Base-by-base conservation (phyloP, 1,284 basidiomycete genomes). In the Baeospora myosura region DNA sequence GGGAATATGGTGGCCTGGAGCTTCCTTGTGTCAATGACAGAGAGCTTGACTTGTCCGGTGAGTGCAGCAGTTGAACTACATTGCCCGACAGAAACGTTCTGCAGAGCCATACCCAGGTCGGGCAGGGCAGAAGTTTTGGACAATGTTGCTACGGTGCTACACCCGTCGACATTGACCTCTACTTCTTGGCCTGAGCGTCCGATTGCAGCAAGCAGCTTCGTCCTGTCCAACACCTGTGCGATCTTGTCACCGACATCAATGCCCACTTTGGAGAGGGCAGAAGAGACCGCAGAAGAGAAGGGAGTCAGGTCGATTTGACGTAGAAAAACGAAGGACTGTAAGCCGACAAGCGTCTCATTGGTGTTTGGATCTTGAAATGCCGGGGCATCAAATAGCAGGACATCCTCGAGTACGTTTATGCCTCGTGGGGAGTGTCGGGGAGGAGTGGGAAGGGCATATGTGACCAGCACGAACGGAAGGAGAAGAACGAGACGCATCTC, bases 341-440 rank as follows among this genome's bases (percentile, higher is more conserved):
- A 43, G 28, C 54, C 44, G 18, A 56, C 53, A 20, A 63, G 46
- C 16, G 57, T 61, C 32, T 58, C 56, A 0, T 56, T 45, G 30
- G 63, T 57, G 18, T 47, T 38, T 8, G 60, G 58, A 40, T 63
- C 58, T 14, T 61, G 59, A 40, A 64, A 65, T 1, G 61, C 62
- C 2, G 61, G 58, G 2, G 61, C 58, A 38, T 66, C 62, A 44
- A 66, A 63, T n/a, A 65, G 51, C 22, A 66, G 52, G 23, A 64
- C 54, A 17, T 69, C 70, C 20, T 40, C 20, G 7, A 40, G 38
- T 12, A 25, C 10, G 21, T 40, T 40, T 2, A 40, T 40, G 10
- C 24, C 21, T 10, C 16, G 28, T 11, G 23, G 14, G 16, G 14
- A 17, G 32, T 8, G 28, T 21, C 8, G 21, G 28, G 18, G 18